phyloP scores from a whole-genome alignment of 2,329 filamentous ascomycete species.

The Massarina eburnea region DNA sequence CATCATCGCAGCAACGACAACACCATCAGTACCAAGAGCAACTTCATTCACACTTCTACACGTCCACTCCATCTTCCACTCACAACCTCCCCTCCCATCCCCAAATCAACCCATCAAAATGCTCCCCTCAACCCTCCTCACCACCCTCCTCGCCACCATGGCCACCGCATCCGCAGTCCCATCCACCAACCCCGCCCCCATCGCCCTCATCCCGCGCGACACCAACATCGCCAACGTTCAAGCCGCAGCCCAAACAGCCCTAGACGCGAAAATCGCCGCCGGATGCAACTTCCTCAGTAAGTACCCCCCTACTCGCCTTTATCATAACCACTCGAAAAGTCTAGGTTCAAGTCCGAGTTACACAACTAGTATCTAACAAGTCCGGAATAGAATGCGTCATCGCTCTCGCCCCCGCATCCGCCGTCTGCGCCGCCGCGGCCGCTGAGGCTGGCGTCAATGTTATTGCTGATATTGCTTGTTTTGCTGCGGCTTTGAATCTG shows the following conservation, averaged over 20 bases:
- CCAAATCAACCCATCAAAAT: slow-evolving; percentile 5
- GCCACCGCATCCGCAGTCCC: slow-evolving; percentile 4
- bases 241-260: slow-evolving; percentile 5
- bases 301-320: background rate
- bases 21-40: background rate
- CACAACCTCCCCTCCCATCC: slow-evolving; percentile 24
- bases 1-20: slow-evolving; percentile 6
- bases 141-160: slow-evolving; percentile 6
- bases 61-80: slow-evolving; percentile 12
- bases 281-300: slow-evolving; percentile 13
- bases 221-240: slow-evolving; percentile 5
- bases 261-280: slow-evolving; percentile 9
- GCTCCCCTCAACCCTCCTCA: slow-evolving; percentile 7
- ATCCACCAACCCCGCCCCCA: background rate
- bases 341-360: too few species aligned
- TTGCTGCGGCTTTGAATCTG: slow-evolving; percentile 10
- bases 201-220: slow-evolving; percentile 2
- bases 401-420: slow-evolving; percentile 12
- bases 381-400: slow-evolving; percentile 9
- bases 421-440: slow-evolving; percentile 12
- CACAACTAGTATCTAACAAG: background rate
- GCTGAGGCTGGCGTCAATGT: slow-evolving; percentile 11
- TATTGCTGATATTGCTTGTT: slow-evolving; percentile 15
- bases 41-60: slow-evolving; percentile 1
- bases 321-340: background rate